Evolutionary conservation across 331 rosid species (phyloP).

Genomic region (Spiraea crenata): DNA sequence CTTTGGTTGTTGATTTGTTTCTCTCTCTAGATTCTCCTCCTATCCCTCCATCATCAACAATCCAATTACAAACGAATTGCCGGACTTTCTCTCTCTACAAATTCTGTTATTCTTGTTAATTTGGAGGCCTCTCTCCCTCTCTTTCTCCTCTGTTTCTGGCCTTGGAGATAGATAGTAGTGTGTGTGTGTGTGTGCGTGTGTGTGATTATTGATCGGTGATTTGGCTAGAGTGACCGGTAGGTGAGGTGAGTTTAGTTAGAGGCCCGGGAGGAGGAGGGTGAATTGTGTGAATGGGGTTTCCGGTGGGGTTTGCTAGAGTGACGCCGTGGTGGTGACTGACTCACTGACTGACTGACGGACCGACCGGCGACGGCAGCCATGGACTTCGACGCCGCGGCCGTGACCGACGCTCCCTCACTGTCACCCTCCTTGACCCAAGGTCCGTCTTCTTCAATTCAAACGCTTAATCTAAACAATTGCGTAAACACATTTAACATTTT

Average conservation of each 20-base stretch:
- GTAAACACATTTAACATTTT: neutral
- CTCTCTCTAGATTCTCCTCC: conserved; percentile 15
- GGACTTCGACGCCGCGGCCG: conserved; percentile 67
- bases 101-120: conserved; percentile 5
- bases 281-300: conserved; percentile 35
- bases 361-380: conserved; percentile 39
- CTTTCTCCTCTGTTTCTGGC: neutral
- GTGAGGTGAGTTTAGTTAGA: neutral
- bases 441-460: conserved; percentile 10
- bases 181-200: neutral
- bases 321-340: conserved; percentile 27
- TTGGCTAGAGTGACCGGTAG: conserved; percentile 16
- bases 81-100: conserved; percentile 16
- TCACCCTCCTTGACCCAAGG: conserved; percentile 62
- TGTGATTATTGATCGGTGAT: conserved; percentile 22
- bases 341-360: conserved; percentile 7
- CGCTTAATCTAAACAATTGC: neutral
- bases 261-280: neutral
- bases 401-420: conserved; percentile 53
- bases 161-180: neutral
- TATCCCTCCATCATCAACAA: no score
- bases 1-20: conserved; percentile 12
- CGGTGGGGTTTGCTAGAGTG: conserved; percentile 38
- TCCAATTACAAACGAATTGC: no score
- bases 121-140: neutral